These are phyloP conservation scores for Ophiostoma quercus DNA, from an alignment of 2,329 filamentous ascomycete species.

Conservation along the genomic window DNA sequence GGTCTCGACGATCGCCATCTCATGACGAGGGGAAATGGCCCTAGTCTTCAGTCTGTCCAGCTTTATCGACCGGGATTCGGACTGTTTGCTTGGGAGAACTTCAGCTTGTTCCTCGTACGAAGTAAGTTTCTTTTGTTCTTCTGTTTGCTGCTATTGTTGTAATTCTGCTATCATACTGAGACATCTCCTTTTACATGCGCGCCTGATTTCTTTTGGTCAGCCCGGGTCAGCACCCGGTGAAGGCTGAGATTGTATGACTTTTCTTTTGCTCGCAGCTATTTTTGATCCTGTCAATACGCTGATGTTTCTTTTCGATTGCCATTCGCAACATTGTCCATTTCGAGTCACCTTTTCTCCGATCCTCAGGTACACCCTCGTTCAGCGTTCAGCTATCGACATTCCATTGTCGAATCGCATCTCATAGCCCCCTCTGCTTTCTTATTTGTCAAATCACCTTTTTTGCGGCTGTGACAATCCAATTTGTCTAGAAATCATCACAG, in stretches of 20 bases:
- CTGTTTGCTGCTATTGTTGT: not conserved
- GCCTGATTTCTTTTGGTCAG: too few species aligned
- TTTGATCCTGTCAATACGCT: too few species aligned
- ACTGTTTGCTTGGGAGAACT: not conserved
- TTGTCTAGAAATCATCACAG: too few species aligned
- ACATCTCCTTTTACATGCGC: too few species aligned
- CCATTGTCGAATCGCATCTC: not conserved
- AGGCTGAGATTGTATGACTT: too few species aligned
- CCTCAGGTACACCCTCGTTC: not conserved
- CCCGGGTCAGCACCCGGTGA: too few species aligned
- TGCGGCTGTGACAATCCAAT: not conserved
- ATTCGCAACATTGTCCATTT: not conserved
- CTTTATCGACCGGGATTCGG: not conserved
- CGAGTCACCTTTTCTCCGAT: not conserved
- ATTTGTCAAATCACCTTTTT: not conserved
- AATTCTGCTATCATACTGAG: too few species aligned
- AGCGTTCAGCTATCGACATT: not conserved
- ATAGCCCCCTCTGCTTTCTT: not conserved
- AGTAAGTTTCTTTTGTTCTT: not conserved
- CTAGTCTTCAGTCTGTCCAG: not conserved
- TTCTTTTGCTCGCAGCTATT: too few species aligned
- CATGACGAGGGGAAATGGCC: constrained; percentile 1
- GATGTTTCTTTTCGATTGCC: not conserved
- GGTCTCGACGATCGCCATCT: constrained; percentile 13
- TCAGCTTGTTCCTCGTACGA: not conserved